Evolutionary conservation across 2,329 filamentous ascomycete genomes (phyloP), one percentile per base, ranked within the genome.

Genomic region (Colletotrichum karsti): DNA sequence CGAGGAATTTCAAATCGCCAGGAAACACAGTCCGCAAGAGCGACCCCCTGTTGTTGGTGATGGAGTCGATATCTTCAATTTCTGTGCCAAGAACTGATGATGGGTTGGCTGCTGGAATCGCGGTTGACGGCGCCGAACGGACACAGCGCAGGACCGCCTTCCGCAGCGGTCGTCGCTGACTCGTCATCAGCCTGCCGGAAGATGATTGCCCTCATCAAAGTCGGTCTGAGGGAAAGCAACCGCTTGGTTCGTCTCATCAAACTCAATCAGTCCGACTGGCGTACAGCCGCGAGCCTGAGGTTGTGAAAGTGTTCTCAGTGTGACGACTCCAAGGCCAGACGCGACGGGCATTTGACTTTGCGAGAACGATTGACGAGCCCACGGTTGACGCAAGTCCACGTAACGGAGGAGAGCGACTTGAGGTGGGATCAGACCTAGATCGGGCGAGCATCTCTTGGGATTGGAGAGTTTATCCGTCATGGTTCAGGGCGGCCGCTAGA

Each of bases 221-320:
- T 42, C 33, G 22, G 53, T 46, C 39, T 39, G 51, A 37, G 51
- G 26, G 33, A 53, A 54, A 57, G 35, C 18, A 30, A n/a, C 13
- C 18, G 53, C 44, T 53, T 39, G 64, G 64, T 63, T 67, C 64
- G 53, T 63, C 64, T 63, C 59, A 63, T 67, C 37, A 67, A 64
- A 42, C 58, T 53, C 64, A 63, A 63, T 64, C 59, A 37, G 15
- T 56, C 22, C 50, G 18, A 46, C 33, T 35, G 35, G 57, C 57
- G 22, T 62, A 15, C 28, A 30, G 24, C 33, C 22, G 18, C 18
- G 15, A 44, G 26, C n/a, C 41, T 50, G 58, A 63, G 57, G 35
- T 57, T 53, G 41, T 9, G 18, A 22, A 30, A 15, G 26, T 30
- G 37, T 7, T 12, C n/a, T n/a, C 18, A 44, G 41, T 46, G 44